A percentile compares a stretch with the other conserved stretches of the same genome.
These are phyloP conservation scores for Comarum palustre DNA, from an alignment of 306 rosid species.

Conservation along the genomic window DNA sequence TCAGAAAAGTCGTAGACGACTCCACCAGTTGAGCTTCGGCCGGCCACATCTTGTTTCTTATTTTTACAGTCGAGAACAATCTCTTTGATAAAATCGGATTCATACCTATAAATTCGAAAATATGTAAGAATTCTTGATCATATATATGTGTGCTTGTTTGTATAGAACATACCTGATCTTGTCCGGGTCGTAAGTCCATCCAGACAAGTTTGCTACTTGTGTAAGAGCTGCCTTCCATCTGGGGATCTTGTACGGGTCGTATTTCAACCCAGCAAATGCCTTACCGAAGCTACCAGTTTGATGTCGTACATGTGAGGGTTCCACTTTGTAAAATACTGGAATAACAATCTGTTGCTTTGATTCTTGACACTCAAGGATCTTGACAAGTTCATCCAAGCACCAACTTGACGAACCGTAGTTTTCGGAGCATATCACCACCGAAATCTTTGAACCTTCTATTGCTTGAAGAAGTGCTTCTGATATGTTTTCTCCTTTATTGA, in stretches of 20 bases:
- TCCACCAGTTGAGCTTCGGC: too few species aligned
- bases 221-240: conserved; percentile 1
- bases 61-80: not conserved
- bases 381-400: not conserved
- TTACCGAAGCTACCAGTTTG: not conserved
- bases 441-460: not conserved
- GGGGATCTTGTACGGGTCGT: not conserved
- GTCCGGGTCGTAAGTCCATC: not conserved
- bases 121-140: not conserved
- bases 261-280: not conserved
- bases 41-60: not conserved
- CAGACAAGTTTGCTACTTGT: not conserved
- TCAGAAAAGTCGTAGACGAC: too few species aligned
- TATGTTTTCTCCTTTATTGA: not conserved
- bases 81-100: not conserved
- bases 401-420: not conserved
- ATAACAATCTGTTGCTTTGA: not conserved
- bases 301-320: not conserved
- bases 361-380: not conserved
- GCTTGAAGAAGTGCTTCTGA: not conserved
- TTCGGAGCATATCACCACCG: not conserved
- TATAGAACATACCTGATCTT: not conserved
- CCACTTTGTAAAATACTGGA: not conserved
- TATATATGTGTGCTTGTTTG: too few species aligned
- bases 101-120: not conserved